Base-by-base conservation (phyloP, 805 yeast species). In the Saccharomycopsis amapae region DNA sequence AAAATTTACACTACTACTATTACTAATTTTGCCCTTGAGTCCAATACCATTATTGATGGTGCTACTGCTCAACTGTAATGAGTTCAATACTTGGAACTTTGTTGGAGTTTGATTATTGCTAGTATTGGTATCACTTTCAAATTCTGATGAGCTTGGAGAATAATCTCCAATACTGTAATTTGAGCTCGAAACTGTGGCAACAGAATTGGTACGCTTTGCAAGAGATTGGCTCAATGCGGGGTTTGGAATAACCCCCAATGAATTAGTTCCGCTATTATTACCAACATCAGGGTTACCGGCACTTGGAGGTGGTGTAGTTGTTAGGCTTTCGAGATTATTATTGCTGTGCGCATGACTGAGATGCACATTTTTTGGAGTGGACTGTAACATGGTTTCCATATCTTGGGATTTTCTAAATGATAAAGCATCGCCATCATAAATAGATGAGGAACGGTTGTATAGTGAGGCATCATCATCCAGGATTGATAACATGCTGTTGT, bases 81-180 rank as follows among this genome's bases (percentile, higher is more conserved):
- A 38, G 20, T 31, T 46, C 20, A 49, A 40, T 25, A 42, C 49
- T 17, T 36, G 38, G 20, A 41, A 45, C 30, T 49, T 49, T 10
- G 49, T 46, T 20, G 52, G 52, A 22, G 52, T 49, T 68, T 71
- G 42, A 74, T 74, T 25, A 18, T 40, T 30, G n/a, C n/a, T n/a
- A 24, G 36, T 34, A 15, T 36, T 38, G 4, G 41, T 26, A 31
- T 42, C 39, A 15, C 25, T 34, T 66, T 66, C 63, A 56, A 68
- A 60, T 42, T 69, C 73, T 1, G 72, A 67, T 2, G 72, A 67
- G 5, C 71, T 65, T 17, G 75, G 74, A 2, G 73, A 68, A 54
- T 63, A 70, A 12, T 70, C 71, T 1, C 75, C 75, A 34, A 70
- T 68, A 1, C 72, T 66, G 13, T 67, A 66, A n/a, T n/a, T n/a